Evolutionary conservation across 208 protist species (phyloP).

Genomic region (Leishmania mexicana): DNA sequence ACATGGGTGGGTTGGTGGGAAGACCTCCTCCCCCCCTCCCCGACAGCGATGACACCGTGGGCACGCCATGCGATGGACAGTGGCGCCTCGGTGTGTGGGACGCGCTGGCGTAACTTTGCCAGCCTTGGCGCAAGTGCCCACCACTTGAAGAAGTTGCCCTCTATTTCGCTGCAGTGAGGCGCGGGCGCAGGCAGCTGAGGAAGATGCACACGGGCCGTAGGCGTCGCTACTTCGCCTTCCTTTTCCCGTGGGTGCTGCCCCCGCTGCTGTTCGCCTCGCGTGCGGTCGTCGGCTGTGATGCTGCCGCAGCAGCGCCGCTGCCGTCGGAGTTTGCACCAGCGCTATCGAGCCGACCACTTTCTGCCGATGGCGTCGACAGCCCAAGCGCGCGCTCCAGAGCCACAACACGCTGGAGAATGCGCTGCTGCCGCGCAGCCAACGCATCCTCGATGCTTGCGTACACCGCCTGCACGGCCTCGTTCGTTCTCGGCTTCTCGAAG

Average conservation of each 20-base stretch:
- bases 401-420: slow-evolving; percentile 73
- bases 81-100: background rate
- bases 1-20: background rate
- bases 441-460: slow-evolving; percentile 68
- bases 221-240: slow-evolving; percentile 3
- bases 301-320: background rate
- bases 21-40: background rate
- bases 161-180: background rate
- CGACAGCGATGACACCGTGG: background rate
- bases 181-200: background rate
- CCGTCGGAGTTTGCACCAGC: background rate
- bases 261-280: background rate
- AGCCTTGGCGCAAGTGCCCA: background rate
- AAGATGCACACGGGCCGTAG: background rate
- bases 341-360: background rate
- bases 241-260: background rate
- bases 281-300: background rate
- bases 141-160: background rate
- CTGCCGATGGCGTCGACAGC: slow-evolving; percentile 12
- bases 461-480: slow-evolving; percentile 59
- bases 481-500: slow-evolving; percentile 61
- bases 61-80: background rate
- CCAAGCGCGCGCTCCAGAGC: slow-evolving; percentile 68
- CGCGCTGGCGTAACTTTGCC: background rate
- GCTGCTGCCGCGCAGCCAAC: slow-evolving; percentile 54